These are phyloP conservation scores for Sungouiella thailandica DNA, from an alignment of 805 yeast species.

Conservation along the genomic window DNA sequence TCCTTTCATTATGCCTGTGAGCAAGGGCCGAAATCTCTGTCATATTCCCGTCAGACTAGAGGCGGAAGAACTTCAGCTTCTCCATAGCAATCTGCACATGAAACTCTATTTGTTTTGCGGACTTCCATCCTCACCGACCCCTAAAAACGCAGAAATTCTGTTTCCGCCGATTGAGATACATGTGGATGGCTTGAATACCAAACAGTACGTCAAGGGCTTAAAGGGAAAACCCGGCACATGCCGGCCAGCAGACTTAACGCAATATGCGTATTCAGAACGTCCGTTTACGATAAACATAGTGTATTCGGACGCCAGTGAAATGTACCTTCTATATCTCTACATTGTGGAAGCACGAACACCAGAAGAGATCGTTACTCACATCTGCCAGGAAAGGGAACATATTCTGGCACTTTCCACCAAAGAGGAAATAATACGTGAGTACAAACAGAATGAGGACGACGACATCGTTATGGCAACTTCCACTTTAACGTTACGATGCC, in stretches of 20 bases:
- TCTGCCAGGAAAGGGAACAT: conserved; percentile 37
- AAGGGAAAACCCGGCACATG: conserved; percentile 76
- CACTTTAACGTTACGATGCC: conserved; percentile 68
- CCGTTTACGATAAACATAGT: conserved; percentile 41
- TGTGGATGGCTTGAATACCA: conserved; percentile 51
- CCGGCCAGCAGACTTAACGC: conserved; percentile 75
- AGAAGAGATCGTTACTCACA: conserved; percentile 16
- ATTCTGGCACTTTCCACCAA: conserved; percentile 50
- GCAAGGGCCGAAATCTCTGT: conserved; percentile 41
- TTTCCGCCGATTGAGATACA: conserved; percentile 75
- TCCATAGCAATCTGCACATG: conserved; percentile 18
- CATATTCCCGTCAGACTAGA: conserved; percentile 36
- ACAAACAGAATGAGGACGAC: conserved; percentile 51
- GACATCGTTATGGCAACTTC: conserved; percentile 66
- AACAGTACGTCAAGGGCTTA: conserved; percentile 50
- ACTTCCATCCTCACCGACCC: conserved; percentile 24
- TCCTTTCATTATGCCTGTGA: conserved; percentile 43
- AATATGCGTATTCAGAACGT: conserved; percentile 21
- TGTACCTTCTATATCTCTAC: conserved; percentile 51
- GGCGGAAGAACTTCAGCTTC: conserved; percentile 34
- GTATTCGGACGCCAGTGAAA: conserved; percentile 53
- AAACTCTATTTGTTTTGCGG: conserved; percentile 56
- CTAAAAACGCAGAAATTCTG: conserved; percentile 33
- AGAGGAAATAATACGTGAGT: conserved; percentile 35
- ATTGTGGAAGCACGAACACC: conserved; percentile 42